These are phyloP conservation scores for Stephania yunnanensis DNA, from an alignment of 164 flowering plant genomes.

Conservation along the genomic window DNA sequence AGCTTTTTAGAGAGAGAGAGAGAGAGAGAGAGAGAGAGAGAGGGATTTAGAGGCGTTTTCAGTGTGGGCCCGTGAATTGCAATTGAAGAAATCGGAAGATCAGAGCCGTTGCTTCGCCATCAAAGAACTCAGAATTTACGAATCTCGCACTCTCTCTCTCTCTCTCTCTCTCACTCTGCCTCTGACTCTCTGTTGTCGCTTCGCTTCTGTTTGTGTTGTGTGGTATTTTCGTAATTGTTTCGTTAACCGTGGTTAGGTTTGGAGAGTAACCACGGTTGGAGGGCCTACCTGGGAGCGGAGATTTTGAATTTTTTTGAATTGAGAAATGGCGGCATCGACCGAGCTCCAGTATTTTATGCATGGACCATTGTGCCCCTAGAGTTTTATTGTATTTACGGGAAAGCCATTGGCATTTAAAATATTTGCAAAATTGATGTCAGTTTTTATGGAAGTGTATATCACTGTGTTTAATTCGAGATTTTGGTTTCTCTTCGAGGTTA, in stretches of 20 bases:
- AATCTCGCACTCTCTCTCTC: not conserved
- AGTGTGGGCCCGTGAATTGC: slow-evolving; percentile 2
- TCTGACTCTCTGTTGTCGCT: not conserved
- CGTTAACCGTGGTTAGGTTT: not conserved
- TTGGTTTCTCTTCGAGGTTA: too few relatives aligned
- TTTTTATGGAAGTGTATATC: too few relatives aligned
- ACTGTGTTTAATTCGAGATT: too few relatives aligned
- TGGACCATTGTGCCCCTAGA: not conserved
- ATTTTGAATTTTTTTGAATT: slow-evolving; percentile 1
- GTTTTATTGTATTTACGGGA: not conserved
- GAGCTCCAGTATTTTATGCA: not conserved
- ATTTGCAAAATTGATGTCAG: not conserved
- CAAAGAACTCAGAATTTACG: not conserved
- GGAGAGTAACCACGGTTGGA: not conserved
- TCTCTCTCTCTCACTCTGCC: not conserved
- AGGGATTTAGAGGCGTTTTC: not conserved
- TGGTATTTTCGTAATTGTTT: not conserved
- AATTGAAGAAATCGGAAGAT: not conserved
- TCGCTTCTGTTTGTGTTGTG: too few relatives aligned
- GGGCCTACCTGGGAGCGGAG: not conserved
- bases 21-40: not conserved
- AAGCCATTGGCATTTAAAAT: too few relatives aligned
- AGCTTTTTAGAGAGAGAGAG: not conserved
- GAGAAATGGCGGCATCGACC: not conserved
- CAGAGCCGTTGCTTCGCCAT: not conserved